Conservation (phyloP, 495 filamentous ascomycete species). For the Penicillium samsonianum region DNA sequence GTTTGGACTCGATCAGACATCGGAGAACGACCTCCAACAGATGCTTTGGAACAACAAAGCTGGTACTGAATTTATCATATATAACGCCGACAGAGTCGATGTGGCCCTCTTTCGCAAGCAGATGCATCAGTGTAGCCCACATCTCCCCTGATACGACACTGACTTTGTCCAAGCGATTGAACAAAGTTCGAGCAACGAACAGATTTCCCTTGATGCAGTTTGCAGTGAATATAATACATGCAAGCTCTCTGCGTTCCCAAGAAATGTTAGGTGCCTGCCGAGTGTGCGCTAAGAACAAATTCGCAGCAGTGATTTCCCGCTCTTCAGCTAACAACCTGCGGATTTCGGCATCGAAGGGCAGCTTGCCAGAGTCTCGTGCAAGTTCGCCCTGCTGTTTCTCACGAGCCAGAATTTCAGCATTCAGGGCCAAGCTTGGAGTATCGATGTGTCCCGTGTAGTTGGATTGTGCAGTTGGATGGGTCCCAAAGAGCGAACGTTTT, state of each 20-base stretch:
- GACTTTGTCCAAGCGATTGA: slow-evolving; percentile 40
- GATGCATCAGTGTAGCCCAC: slow-evolving; percentile 44
- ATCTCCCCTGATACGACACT: slow-evolving; percentile 35
- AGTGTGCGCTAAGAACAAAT: slow-evolving; percentile 34
- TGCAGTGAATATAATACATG: slow-evolving; percentile 33
- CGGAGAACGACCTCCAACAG: slow-evolving; percentile 45
- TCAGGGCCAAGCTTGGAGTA: slow-evolving; percentile 1
- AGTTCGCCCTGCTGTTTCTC: slow-evolving; percentile 15
- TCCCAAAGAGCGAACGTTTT: neutral
- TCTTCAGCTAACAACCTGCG: slow-evolving; percentile 21
- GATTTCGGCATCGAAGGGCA: slow-evolving; percentile 20
- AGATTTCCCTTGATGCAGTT: slow-evolving; percentile 46
- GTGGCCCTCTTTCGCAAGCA: slow-evolving; percentile 42
- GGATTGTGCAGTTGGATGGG: neutral
- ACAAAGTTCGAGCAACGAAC: slow-evolving; percentile 42
- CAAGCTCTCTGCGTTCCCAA: slow-evolving; percentile 33
- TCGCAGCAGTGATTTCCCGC: slow-evolving; percentile 41
- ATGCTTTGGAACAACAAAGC: slow-evolving; percentile 30
- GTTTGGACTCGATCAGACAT: slow-evolving; percentile 43
- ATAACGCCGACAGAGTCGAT: slow-evolving; percentile 43
- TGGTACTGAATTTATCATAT: slow-evolving; percentile 34
- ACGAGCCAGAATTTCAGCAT: slow-evolving; percentile 15
- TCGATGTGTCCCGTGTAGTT: neutral
- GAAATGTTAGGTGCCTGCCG: slow-evolving; percentile 20
- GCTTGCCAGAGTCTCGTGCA: slow-evolving; percentile 5